Percentiles rank a stretch among this genome's conserved stretches.
Evolutionary conservation across 1,284 basidiomycete species (phyloP).

Genomic region (Apiotrichum montevideense): DNA sequence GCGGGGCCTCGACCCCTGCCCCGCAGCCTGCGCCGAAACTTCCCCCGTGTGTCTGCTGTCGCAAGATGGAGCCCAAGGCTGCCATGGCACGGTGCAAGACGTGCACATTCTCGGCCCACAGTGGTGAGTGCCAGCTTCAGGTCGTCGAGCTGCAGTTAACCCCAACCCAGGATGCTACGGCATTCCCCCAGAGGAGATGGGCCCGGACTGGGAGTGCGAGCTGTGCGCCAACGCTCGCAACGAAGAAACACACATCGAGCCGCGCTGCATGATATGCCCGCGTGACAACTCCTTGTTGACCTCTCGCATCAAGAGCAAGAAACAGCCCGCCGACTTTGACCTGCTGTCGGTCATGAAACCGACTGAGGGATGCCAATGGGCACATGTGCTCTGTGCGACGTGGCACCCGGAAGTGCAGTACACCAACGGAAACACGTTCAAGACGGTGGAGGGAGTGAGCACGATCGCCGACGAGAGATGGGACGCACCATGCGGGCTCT

Average conservation of each 20-base stretch:
- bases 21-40: constrained; percentile 52
- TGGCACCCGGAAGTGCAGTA: constrained; percentile 79
- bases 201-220: constrained; percentile 75
- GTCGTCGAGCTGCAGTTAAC: too few relatives aligned
- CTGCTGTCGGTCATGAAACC: constrained; percentile 82
- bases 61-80: constrained; percentile 63
- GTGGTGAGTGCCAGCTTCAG: constrained; percentile 50
- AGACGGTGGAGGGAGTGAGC: constrained; percentile 80
- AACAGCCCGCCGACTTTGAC: constrained; percentile 54
- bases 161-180: constrained; percentile 57
- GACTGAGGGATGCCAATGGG: constrained; percentile 90
- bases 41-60: constrained; percentile 67
- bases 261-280: constrained; percentile 47
- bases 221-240: constrained; percentile 72
- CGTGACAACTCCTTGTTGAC: constrained; percentile 19
- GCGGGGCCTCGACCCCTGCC: constrained; percentile 36
- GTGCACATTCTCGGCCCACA: constrained; percentile 69
- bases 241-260: constrained; percentile 62
- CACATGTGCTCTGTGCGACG: constrained; percentile 80
- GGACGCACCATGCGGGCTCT: constrained; percentile 46
- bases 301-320: constrained; percentile 24
- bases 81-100: constrained; percentile 71
- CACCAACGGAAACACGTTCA: constrained; percentile 64
- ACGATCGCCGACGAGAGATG: constrained; percentile 53
- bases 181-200: constrained; percentile 55